Percentiles rank a stretch among this genome's conserved stretches.
Conservation (phyloP, 2,329 filamentous ascomycete species). For the Fonsecaea pedrosoi region DNA sequence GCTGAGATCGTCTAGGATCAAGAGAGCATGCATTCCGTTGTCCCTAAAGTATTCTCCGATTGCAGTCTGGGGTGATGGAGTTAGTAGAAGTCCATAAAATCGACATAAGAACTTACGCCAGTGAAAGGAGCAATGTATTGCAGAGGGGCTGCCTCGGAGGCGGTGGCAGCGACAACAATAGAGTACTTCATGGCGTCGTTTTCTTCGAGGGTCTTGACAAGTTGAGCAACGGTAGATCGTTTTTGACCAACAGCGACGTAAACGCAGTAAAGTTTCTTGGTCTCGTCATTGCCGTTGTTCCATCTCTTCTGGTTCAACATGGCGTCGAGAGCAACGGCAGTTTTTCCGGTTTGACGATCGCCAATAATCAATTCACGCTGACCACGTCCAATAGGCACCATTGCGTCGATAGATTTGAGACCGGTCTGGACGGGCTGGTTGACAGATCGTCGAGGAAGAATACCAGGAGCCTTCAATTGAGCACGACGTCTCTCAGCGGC, state of each 20-base stretch:
- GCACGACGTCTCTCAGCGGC: constrained; percentile 91
- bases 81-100: constrained; percentile 5
- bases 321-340: constrained; percentile 94
- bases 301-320: constrained; percentile 99
- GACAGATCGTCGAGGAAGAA: constrained; percentile 95
- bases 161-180: constrained; percentile 91
- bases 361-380: constrained; percentile 99
- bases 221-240: constrained; percentile 97
- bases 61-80: constrained; percentile 41
- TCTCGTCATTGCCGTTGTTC: constrained; percentile 86
- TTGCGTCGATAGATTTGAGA: constrained; percentile 98
- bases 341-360: constrained; percentile 99
- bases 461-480: constrained; percentile 98
- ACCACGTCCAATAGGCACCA: constrained; percentile 99
- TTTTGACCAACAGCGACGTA: constrained; percentile 99
- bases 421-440: constrained; percentile 99
- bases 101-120: constrained; percentile 50
- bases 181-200: constrained; percentile 99
- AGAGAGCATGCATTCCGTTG: constrained; percentile 82
- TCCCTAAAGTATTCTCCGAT: constrained; percentile 80
- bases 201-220: constrained; percentile 99
- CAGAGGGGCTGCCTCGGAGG: constrained; percentile 92
- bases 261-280: constrained; percentile 99
- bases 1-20: constrained; percentile 87
- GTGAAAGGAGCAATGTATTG: constrained; percentile 96